phyloP scores from a whole-genome alignment of 371 early-diverging fungal species.

The Blakeslea trispora region DNA sequence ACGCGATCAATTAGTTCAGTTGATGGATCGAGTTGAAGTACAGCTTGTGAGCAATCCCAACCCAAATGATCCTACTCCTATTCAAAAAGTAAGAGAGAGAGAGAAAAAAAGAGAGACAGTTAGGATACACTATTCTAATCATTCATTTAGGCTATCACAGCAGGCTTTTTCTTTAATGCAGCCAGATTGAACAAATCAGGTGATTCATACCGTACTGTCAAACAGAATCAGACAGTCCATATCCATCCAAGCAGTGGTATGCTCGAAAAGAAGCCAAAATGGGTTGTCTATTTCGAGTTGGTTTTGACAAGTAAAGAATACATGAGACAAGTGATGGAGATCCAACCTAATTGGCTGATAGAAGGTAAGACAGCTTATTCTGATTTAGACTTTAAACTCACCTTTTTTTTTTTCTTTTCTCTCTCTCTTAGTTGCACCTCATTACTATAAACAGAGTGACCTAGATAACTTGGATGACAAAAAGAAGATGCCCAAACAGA shows the following conservation, averaged over 20 bases:
- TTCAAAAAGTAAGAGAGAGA: constrained; percentile 78
- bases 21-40: constrained; percentile 94
- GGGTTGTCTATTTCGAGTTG: constrained; percentile 92
- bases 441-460: constrained; percentile 85
- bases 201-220: constrained; percentile 89
- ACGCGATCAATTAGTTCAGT: constrained; percentile 90
- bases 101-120: no score
- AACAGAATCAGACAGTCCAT: constrained; percentile 88
- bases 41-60: constrained; percentile 76
- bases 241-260: constrained; percentile 93
- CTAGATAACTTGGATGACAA: constrained; percentile 60
- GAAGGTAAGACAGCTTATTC: no score
- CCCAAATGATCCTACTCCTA: constrained; percentile 72
- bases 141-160: constrained; percentile 73
- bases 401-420: constrained; percentile 2
- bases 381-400: no score
- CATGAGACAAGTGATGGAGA: constrained; percentile 94
- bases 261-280: constrained; percentile 72
- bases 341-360: constrained; percentile 89
- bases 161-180: constrained; percentile 96
- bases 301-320: constrained; percentile 93
- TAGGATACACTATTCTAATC: no score
- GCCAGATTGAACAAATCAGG: constrained; percentile 82
- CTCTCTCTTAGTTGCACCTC: constrained; percentile 73
- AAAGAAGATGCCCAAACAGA: constrained; percentile 64